Evolutionary conservation across 441 rosid genomes (phyloP).

Genomic region (Mallotus japonicus): DNA sequence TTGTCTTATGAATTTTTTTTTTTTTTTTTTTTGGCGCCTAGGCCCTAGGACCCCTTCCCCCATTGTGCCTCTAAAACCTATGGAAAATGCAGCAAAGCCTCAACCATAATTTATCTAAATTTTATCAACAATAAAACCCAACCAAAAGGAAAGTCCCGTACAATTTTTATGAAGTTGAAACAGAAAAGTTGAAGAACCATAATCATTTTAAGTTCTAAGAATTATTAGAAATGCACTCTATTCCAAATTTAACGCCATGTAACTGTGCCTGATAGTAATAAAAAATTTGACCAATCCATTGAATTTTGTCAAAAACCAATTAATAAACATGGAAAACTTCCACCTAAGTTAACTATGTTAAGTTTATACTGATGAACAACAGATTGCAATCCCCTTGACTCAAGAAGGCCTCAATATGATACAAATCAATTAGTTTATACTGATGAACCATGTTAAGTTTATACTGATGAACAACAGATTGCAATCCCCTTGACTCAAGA

Average conservation of each 20-base stretch:
- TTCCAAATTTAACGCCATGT: neutral
- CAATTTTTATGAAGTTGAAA: neutral
- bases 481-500: neutral
- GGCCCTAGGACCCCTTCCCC: too few relatives aligned
- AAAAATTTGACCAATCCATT: neutral
- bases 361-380: neutral
- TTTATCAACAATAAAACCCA: too few relatives aligned
- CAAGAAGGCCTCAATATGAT: neutral
- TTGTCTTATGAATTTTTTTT: too few relatives aligned
- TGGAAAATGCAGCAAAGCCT: too few relatives aligned
- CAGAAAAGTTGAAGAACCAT: neutral
- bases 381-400: neutral
- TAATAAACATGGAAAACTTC: neutral
- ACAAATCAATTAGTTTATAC: neutral
- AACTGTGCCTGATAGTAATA: neutral
- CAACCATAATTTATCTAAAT: too few relatives aligned
- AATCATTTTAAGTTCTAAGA: neutral
- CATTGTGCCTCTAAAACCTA: too few relatives aligned
- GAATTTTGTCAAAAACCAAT: neutral
- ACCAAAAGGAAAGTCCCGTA: neutral
- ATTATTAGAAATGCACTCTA: neutral
- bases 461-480: neutral
- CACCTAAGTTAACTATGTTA: conserved; percentile 3
- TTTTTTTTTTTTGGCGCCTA: too few relatives aligned
- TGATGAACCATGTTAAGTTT: conserved; percentile 4